Percentiles rank a stretch among this genome's conserved stretches.
Conservation (phyloP, 805 yeast species). For the Hyphopichia homilentoma region DNA sequence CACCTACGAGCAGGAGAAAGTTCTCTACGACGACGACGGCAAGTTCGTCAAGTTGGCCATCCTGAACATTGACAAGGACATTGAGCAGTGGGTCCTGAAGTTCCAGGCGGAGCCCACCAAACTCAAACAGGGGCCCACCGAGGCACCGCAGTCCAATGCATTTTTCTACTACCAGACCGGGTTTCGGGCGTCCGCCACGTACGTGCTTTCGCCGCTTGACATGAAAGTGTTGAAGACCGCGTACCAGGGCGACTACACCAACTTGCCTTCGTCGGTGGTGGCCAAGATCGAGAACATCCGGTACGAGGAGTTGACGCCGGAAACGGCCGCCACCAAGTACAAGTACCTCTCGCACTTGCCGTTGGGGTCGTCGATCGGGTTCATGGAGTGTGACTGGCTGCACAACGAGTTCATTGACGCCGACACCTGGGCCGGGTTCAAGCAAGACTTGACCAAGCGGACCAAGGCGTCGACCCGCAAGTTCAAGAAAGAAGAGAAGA, state of each 20-base stretch:
- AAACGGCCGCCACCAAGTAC: slow-evolving; percentile 52
- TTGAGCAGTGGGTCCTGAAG: slow-evolving; percentile 35
- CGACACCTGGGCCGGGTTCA: slow-evolving; percentile 44
- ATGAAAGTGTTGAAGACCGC: slow-evolving; percentile 63
- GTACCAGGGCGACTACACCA: slow-evolving; percentile 53
- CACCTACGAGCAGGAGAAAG: slow-evolving; percentile 55
- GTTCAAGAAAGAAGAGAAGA: slow-evolving; percentile 57
- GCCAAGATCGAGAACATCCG: slow-evolving; percentile 67
- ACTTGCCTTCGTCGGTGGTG: slow-evolving; percentile 64
- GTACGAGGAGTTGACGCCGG: slow-evolving; percentile 61
- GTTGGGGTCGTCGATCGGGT: slow-evolving; percentile 76
- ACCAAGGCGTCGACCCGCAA: slow-evolving; percentile 47
- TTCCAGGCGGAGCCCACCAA: slow-evolving; percentile 13
- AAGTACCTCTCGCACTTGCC: slow-evolving; percentile 84
- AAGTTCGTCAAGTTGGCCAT: slow-evolving; percentile 53
- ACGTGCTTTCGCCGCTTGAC: slow-evolving; percentile 75
- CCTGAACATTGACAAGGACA: slow-evolving; percentile 46
- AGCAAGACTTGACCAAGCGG: slow-evolving; percentile 55
- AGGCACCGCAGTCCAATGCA: too few relatives aligned
- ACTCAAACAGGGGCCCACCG: background rate
- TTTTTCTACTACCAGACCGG: slow-evolving; percentile 78
- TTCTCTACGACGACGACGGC: slow-evolving; percentile 58
- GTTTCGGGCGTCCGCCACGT: slow-evolving; percentile 58
- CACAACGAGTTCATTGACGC: slow-evolving; percentile 25
- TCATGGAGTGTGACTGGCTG: slow-evolving; percentile 82